These are phyloP conservation scores for Nothophaeocryptopus gaeumannii DNA, from an alignment of 2,329 filamentous ascomycete species.

Conservation along the genomic window DNA sequence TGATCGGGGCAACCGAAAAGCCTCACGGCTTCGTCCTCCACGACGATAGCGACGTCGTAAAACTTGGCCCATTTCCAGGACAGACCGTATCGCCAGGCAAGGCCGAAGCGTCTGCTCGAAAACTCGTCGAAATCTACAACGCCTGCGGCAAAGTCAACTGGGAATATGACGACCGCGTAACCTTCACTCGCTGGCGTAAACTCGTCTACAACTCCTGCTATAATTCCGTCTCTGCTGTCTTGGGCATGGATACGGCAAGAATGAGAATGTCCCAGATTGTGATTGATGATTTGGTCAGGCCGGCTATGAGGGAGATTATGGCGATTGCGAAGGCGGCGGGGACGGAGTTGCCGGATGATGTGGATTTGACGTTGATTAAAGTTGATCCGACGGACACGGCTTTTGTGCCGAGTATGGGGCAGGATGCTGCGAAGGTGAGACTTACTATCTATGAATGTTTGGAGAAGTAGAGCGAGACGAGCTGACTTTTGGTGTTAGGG, in stretches of 20 bases:
- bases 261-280: conserved; percentile 48
- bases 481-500: conserved; percentile 33
- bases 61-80: conserved; percentile 51
- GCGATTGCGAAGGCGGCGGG: conserved; percentile 47
- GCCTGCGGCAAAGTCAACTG: conserved; percentile 45
- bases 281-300: conserved; percentile 49
- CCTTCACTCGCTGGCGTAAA: conserved; percentile 50
- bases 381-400: conserved; percentile 51
- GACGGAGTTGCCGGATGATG: conserved; percentile 42
- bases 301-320: conserved; percentile 55
- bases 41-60: conserved; percentile 50
- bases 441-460: background rate
- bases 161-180: conserved; percentile 43
- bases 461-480: background rate
- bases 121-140: conserved; percentile 50
- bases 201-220: conserved; percentile 53
- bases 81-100: conserved; percentile 34
- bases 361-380: conserved; percentile 48
- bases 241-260: conserved; percentile 51
- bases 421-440: conserved; percentile 50
- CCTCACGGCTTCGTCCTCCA: conserved; percentile 51
- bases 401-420: conserved; percentile 55
- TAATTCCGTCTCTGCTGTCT: conserved; percentile 54
- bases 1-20: conserved; percentile 53
- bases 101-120: conserved; percentile 34